Evolutionary conservation across 139 green algal species (phyloP), one percentile per base, ranked within the genome.

Genomic region (Picochlorum sp.): DNA sequence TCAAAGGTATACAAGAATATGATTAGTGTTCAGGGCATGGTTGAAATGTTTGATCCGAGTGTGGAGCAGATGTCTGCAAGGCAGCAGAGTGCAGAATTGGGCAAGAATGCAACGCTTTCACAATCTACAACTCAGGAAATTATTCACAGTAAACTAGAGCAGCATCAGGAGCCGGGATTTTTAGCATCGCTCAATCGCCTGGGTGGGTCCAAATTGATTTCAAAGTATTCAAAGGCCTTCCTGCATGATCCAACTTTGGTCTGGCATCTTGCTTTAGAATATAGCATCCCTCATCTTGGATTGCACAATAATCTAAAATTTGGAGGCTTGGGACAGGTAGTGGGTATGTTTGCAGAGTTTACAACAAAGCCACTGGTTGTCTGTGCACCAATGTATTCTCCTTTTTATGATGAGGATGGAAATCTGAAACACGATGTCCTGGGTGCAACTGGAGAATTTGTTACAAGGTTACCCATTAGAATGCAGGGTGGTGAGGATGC

Each of bases 261-360:
- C 21, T 74, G 75, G 69, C 74, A 80, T 38, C 66, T 79, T 2
- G 47, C 59, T 6, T 61, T 80, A 63, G 74, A 80, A 37, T 80
- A 79, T 52, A 57, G 57, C 1, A 61, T 80, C 3, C 74, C 74
- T 8, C 59, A 80, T n/a, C 64, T 80, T 16, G 74, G 70, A 4
- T 26, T 72, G 1, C 24, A 37, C 23, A 66, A n/a, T n/a, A 37
- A 65, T 41, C 65, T 80, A 14, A 56, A 70, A 44, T 80, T 60
- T 64, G 74, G 74, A 2, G 74, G 74, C 1, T 38, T 80, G 30
- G 74, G 74, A 21, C 76, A 72, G 59, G 71, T 80, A 3, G 74
- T 80, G 23, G 74, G 76, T 16, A 64, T 44, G 15, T 80, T 80
- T 63, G 57, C 68, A 21, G 44, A 65, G 14, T 37, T 60, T 23